Conservation (phyloP, 441 rosid species). For the Adansonia grandidieri region DNA sequence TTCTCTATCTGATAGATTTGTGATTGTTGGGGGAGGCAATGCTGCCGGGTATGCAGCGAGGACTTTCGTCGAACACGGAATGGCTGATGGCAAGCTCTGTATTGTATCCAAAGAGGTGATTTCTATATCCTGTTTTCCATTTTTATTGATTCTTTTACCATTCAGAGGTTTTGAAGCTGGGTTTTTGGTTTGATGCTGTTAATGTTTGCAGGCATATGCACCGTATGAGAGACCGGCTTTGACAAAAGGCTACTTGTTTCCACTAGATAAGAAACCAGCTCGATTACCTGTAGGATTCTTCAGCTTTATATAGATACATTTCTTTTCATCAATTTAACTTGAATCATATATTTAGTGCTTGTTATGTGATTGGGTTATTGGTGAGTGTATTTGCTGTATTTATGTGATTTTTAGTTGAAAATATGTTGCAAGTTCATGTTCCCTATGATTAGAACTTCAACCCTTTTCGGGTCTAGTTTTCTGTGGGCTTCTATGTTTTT, state of each 20-base stretch:
- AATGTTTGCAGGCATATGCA: conserved; percentile 63
- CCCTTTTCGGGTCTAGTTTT: neutral
- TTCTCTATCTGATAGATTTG: conserved; percentile 47
- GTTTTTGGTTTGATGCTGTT: conserved; percentile 21
- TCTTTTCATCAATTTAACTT: neutral
- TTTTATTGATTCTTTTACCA: neutral
- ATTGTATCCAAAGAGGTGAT: conserved; percentile 86
- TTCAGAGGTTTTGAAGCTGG: neutral
- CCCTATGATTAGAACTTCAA: neutral
- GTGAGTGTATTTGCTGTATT: neutral
- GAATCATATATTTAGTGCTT: conserved; percentile 2
- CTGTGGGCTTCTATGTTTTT: neutral
- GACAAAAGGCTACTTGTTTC: conserved; percentile 92
- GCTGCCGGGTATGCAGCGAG: conserved; percentile 95
- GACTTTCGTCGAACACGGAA: conserved; percentile 83
- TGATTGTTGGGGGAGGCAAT: conserved; percentile 96
- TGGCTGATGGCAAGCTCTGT: conserved; percentile 92
- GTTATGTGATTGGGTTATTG: conserved; percentile 14
- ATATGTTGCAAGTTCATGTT: conserved; percentile 2
- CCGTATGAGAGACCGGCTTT: conserved; percentile 97
- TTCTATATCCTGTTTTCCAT: neutral
- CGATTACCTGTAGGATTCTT: conserved; percentile 74
- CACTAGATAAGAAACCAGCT: conserved; percentile 85
- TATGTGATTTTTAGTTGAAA: neutral
- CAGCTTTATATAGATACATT: neutral